A percentile compares a stretch with the other conserved stretches of the same genome.
These are phyloP conservation scores for Nannochloropsis granulata DNA, from an alignment of 108 stramenopile species.

Conservation along the genomic window DNA sequence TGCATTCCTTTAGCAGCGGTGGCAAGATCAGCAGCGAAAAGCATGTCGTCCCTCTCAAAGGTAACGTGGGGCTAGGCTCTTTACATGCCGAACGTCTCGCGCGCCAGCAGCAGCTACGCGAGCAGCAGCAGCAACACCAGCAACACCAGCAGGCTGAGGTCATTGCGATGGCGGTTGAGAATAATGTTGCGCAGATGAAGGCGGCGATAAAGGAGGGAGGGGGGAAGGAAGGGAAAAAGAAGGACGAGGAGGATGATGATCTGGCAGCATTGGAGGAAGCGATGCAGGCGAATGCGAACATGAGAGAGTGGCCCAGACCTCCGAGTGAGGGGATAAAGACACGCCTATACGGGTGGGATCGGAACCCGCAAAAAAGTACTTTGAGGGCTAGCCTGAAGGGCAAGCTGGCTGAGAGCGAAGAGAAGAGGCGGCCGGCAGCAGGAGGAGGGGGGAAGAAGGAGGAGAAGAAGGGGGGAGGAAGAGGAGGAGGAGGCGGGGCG, in stretches of 20 bases:
- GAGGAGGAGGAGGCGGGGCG: background rate
- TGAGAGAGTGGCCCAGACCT: background rate
- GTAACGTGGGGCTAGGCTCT: background rate
- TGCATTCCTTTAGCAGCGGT: too few relatives aligned
- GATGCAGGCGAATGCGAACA: background rate
- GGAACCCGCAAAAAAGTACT: background rate
- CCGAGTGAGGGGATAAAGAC: background rate
- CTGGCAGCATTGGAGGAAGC: conserved; percentile 17
- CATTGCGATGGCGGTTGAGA: background rate
- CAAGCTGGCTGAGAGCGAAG: background rate
- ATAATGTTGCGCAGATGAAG: background rate
- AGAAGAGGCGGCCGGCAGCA: background rate
- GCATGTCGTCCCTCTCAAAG: background rate
- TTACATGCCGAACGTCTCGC: conserved; percentile 9
- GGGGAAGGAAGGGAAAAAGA: background rate
- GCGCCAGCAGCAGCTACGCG: background rate
- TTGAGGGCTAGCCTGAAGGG: background rate
- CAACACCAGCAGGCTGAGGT: background rate
- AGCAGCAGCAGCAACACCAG: background rate
- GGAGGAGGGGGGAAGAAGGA: background rate
- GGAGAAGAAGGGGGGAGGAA: background rate
- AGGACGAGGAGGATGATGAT: conserved; percentile 13
- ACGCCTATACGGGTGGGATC: background rate
- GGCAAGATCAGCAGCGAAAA: too few relatives aligned
- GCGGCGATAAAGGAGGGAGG: background rate